Evolutionary conservation across 1,139 yeast species (phyloP), one percentile per base, ranked within the genome.

Genomic region (Arxiozyma bovina): DNA sequence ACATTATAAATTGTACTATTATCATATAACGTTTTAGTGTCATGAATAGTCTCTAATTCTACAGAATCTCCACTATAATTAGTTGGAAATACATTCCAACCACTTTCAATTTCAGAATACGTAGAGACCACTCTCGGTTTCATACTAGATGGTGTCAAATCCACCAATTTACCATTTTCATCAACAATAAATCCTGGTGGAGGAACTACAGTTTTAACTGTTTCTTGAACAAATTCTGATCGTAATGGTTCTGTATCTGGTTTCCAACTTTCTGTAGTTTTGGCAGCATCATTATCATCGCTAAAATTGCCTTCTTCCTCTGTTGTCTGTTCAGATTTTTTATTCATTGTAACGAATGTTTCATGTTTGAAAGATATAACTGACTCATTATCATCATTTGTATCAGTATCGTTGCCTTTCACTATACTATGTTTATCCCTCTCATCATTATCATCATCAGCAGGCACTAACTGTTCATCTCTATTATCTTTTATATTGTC

Each of bases 61-160:
- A 60, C 70, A 7, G 45, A 52, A 22, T 46, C 48, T 1, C 20
- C 30, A 9, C 20, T 20, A 38, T 51, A 55, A 12, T 54, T 61
- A 0, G 67, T 58, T 20, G 72, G 72, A 50, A 69, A 69, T 7
- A 70, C 71, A 51, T 68, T 65, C 71, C 71, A 69, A 5, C 65
- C 58, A 50, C 71, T 68, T 40, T 65, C 72, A 9, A 60, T 60
- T 49, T 67, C 71, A 4, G 70, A 62, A 48, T 67, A 65, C 8
- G 66, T 59, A 0, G 70, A 64, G 0, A 61, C 64, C 3, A 58
- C 62, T 27, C 70, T 58, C 21, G 60, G 51, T 53, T 64, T 63
- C 63, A 64, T 64, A 48, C 65, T 62, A 2, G 67, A 55, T 6
- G 69, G 68, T 2, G 67, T 63, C 44, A 62, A 54, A 50, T 63